phyloP scores from a whole-genome alignment of 306 rosid species.

The Acacia crassicarpa region DNA sequence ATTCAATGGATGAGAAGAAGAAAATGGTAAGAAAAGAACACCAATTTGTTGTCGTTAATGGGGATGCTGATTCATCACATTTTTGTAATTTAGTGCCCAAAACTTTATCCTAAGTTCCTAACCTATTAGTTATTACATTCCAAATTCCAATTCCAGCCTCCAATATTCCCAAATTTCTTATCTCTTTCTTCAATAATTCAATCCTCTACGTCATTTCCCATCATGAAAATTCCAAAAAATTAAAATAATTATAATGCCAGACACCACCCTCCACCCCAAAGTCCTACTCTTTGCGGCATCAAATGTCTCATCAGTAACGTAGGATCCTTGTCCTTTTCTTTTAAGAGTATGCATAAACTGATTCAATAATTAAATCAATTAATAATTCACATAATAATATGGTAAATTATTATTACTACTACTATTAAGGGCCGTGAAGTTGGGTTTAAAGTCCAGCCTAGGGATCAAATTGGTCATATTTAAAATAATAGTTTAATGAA shows the following conservation, averaged over 20 bases:
- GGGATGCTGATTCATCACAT: background rate
- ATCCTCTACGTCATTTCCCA: background rate
- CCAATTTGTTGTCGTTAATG: background rate
- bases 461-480: too few relatives aligned
- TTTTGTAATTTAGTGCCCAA: background rate
- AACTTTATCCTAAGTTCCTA: background rate
- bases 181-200: constrained; percentile 1
- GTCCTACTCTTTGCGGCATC: background rate
- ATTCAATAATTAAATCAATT: background rate
- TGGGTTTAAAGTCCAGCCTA: background rate
- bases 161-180: background rate
- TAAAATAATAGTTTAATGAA: too few relatives aligned
- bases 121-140: background rate
- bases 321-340: background rate
- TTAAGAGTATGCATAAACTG: background rate
- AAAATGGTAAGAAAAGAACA: background rate
- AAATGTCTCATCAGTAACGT: background rate
- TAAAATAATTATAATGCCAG: background rate
- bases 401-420: background rate
- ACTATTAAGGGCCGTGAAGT: background rate
- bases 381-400: too few relatives aligned
- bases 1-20: background rate
- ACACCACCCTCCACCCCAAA: background rate
- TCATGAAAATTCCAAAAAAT: background rate
- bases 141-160: too few relatives aligned